A percentile compares a stretch with the other conserved stretches of the same genome.
These are phyloP conservation scores for Zygosaccharomyces sapae DNA, from an alignment of 1,139 yeast species.

Conservation along the genomic window DNA sequence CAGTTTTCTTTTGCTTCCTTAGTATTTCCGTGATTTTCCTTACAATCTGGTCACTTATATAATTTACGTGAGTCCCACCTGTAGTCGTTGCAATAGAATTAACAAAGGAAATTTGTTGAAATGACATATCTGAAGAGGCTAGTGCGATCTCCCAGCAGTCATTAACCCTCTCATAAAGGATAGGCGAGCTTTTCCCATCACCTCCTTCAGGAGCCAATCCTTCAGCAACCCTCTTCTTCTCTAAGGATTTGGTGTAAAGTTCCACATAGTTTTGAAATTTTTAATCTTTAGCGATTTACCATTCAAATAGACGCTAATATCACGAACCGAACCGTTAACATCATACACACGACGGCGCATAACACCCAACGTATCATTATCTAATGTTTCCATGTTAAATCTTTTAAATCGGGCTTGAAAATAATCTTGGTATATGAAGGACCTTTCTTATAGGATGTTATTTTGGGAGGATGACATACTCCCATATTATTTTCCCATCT, in stretches of 20 bases:
- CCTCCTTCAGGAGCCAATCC: constrained; percentile 39
- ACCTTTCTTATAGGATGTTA: constrained; percentile 48
- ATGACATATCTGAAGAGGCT: constrained; percentile 84
- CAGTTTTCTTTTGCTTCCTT: constrained; percentile 72
- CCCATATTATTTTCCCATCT: constrained; percentile 88
- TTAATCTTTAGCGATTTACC: constrained; percentile 66
- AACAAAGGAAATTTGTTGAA: constrained; percentile 94
- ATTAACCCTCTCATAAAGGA: constrained; percentile 72
- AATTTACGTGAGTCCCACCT: constrained; percentile 95
- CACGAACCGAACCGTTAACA: constrained; percentile 90
- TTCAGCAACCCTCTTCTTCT: constrained; percentile 39
- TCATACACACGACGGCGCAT: constrained; percentile 92
- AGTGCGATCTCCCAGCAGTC: constrained; percentile 96
- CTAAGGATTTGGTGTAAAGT: constrained; percentile 75
- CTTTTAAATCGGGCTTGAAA: constrained; percentile 84
- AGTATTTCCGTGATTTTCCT: constrained; percentile 67
- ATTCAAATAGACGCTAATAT: constrained; percentile 73
- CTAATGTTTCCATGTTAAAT: constrained; percentile 79
- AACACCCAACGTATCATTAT: constrained; percentile 77
- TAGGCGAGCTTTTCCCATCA: constrained; percentile 48
- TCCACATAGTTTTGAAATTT: constrained; percentile 86
- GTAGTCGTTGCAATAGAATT: constrained; percentile 96
- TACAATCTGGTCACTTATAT: constrained; percentile 79
- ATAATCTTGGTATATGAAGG: constrained; percentile 82
- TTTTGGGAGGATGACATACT: constrained; percentile 68